Evolutionary conservation across 495 filamentous ascomycete genomes (phyloP), one percentile per base, ranked within the genome.

Genomic region (Parachaetomium inaequale): DNA sequence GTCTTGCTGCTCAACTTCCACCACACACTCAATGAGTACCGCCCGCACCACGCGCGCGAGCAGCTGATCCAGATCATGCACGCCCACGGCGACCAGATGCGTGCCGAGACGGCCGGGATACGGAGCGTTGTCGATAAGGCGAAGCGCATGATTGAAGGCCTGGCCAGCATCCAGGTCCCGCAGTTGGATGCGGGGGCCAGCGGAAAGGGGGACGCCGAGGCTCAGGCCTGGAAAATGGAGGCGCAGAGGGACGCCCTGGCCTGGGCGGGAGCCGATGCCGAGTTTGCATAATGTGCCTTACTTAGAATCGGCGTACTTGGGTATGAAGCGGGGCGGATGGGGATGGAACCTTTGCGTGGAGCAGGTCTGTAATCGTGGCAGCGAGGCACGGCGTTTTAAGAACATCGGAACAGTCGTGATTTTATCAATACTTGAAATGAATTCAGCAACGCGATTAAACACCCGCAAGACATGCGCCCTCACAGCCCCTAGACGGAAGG

Each of bases 41-140:
- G 94, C 25, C 95, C 94, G 3, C 94, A 98, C 73, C 95, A 98
- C 74, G 92, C 93, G 26, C 79, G 94, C 40, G 95, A 98, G 75
- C 92, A 87, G 31, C 78, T 98, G 46, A 95, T 96, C 28, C 72
- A 87, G 69, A 84, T 94, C 82, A 94, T 98, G 92, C 91, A 96
- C 75, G 88, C 90, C 66, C 89, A 94, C 70, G 72, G 96, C 36
- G 85, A 88, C 63, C 80, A 77, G 62, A 87, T 85, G 59, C 84
- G 82, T 63, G 82, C 81, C n/a, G 93, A 98, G 75, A 92, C 90
- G 1, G 81, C 90, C 31, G 84, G 87, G 40, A 88, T 96, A 63
- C 79, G 83, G 55, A 83, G 81, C 68, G 85, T 88, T 58, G 89
- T 88, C 63, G 85, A 82, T 46, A 89, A 88, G 63, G 86, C 95